Evolutionary conservation across 2,329 filamentous ascomycete genomes (phyloP).

Genomic region (Meredithiella fracta): DNA sequence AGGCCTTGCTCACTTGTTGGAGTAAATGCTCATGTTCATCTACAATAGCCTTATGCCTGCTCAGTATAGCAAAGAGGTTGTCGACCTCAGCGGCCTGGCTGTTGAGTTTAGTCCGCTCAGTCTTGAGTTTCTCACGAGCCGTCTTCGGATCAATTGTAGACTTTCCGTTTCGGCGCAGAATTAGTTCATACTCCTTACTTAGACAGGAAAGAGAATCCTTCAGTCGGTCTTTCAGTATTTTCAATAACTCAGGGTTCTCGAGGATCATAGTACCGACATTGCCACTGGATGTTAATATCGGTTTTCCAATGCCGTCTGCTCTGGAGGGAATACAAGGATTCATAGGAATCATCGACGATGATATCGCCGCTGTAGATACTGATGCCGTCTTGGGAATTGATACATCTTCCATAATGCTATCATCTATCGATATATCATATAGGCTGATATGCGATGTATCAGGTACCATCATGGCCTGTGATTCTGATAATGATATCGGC

Average conservation of each 20-base stretch:
- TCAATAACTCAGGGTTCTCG: constrained; percentile 21
- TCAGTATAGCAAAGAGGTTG: constrained; percentile 25
- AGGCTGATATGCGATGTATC: neutral
- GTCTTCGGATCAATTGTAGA: constrained; percentile 23
- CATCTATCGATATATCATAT: neutral
- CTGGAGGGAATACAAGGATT: neutral
- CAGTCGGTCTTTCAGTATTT: constrained; percentile 25
- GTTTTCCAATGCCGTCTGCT: constrained; percentile 3
- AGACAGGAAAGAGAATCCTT: constrained; percentile 28
- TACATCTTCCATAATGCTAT: neutral
- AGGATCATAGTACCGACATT: constrained; percentile 16
- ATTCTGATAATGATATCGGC: neutral
- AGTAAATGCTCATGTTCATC: constrained; percentile 30
- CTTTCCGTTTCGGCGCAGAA: constrained; percentile 22
- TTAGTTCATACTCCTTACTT: constrained; percentile 29
- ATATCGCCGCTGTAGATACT: neutral
- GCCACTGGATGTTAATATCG: neutral
- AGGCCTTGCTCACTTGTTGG: constrained; percentile 32
- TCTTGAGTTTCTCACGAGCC: constrained; percentile 30
- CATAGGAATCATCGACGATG: constrained; percentile 2
- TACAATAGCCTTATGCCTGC: constrained; percentile 27
- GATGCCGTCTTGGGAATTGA: neutral
- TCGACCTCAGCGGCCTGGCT: constrained; percentile 30
- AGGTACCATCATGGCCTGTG: neutral
- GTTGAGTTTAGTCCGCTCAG: constrained; percentile 31